phyloP scores from a whole-genome alignment of 164 flowering plant species.

The Berberis thunbergii region DNA sequence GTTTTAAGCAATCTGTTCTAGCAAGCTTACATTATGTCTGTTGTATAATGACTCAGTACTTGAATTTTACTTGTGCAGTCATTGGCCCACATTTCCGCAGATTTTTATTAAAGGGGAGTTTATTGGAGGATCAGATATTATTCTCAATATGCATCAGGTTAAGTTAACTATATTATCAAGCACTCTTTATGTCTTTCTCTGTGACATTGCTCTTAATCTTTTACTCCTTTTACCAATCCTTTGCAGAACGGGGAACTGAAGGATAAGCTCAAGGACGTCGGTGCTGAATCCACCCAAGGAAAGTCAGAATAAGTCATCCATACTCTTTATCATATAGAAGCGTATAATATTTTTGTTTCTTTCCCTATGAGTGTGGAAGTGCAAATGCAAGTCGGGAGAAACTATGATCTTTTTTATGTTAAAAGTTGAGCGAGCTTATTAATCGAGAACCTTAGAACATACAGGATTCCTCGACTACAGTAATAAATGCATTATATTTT shows the following conservation, averaged over 20 bases:
- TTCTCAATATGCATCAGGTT: conserved; percentile 76
- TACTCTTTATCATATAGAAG: background rate
- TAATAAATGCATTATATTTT: background rate
- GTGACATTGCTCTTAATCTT: background rate
- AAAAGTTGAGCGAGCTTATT: background rate
- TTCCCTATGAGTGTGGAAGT: background rate
- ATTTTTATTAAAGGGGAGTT: conserved; percentile 94
- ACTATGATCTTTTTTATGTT: background rate
- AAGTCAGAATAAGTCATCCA: conserved; percentile 20
- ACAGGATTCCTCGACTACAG: background rate
- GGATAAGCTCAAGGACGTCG: conserved; percentile 50
- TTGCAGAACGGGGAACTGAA: conserved; percentile 62
- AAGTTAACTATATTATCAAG: background rate
- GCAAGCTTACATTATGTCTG: too few species aligned
- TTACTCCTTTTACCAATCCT: conserved; percentile 4
- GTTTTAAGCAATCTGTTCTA: background rate
- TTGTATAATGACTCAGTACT: too few species aligned
- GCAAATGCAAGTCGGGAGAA: background rate
- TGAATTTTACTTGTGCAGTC: conserved; percentile 31
- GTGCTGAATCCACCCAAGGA: conserved; percentile 11
- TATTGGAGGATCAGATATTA: conserved; percentile 84
- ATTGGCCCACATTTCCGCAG: conserved; percentile 96
- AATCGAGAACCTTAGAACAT: background rate
- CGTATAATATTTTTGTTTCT: background rate
- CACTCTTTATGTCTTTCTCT: background rate